These are phyloP conservation scores for Pseudozyma sp. DNA, from an alignment of 1,284 basidiomycete genomes.

Conservation along the genomic window DNA sequence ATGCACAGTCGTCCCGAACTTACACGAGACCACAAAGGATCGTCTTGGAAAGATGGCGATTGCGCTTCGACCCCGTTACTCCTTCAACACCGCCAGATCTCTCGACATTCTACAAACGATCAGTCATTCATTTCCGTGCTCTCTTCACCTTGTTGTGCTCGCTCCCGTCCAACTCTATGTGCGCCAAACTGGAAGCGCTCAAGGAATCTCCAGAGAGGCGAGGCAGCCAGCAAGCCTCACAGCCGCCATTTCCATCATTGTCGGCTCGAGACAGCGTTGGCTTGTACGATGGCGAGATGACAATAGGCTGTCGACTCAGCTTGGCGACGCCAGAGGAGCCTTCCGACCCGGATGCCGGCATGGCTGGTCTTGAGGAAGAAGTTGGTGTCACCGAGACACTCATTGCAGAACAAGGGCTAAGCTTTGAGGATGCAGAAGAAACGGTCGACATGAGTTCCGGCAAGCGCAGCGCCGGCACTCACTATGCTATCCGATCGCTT, in stretches of 20 bases:
- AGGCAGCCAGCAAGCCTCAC: not conserved
- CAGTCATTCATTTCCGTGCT: slow-evolving; percentile 66
- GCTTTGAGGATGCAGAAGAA: not conserved
- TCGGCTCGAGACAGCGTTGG: slow-evolving; percentile 24
- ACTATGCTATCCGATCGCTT: slow-evolving; percentile 23
- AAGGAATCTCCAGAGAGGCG: slow-evolving; percentile 9
- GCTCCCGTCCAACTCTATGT: slow-evolving; percentile 60
- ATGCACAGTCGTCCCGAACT: not conserved
- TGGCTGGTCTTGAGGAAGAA: slow-evolving; percentile 8
- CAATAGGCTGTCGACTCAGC: slow-evolving; percentile 53
- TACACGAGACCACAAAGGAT: slow-evolving; percentile 17
- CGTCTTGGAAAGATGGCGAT: slow-evolving; percentile 54
- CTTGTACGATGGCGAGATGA: slow-evolving; percentile 41
- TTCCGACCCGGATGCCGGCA: not conserved
- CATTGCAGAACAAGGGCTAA: slow-evolving; percentile 4
- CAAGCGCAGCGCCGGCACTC: slow-evolving; percentile 1
- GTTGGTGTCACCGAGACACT: slow-evolving; percentile 11
- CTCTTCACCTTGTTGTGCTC: slow-evolving; percentile 60
- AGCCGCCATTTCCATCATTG: slow-evolving; percentile 18
- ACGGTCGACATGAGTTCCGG: not conserved
- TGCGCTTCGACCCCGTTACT: slow-evolving; percentile 27
- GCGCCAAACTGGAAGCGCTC: slow-evolving; percentile 41
- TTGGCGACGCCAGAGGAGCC: slow-evolving; percentile 11
- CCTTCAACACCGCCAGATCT: slow-evolving; percentile 53
- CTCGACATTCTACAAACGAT: slow-evolving; percentile 68